A percentile compares a stretch with the other conserved stretches of the same genome.
Evolutionary conservation across 78 protist genomes (phyloP).

Genomic region (Pigoraptor vietnamica): DNA sequence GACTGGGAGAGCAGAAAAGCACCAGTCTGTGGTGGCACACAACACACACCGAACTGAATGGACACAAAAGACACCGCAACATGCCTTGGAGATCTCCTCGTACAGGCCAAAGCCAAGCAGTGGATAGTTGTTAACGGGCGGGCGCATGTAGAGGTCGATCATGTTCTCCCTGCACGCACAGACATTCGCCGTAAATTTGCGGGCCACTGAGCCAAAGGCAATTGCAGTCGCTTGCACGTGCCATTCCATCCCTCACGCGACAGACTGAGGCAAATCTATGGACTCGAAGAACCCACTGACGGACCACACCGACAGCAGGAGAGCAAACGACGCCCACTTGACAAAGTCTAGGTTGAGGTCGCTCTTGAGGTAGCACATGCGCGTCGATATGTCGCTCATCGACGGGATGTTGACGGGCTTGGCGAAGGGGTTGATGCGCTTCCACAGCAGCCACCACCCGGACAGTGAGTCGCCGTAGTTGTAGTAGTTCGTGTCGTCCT

Average conservation of each 20-base stretch:
- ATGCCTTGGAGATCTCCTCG: background rate
- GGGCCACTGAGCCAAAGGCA: background rate
- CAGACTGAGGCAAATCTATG: too few species aligned
- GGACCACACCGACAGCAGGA: too few species aligned
- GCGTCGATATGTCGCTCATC: background rate
- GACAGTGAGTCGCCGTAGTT: slow-evolving; percentile 21
- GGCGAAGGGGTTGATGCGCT: slow-evolving; percentile 5
- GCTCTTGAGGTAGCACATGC: background rate
- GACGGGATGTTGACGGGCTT: background rate
- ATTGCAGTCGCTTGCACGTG: background rate
- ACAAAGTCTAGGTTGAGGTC: background rate
- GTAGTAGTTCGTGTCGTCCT: background rate
- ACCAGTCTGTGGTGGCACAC: background rate
- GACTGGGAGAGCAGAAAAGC: background rate
- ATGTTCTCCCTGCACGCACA: background rate
- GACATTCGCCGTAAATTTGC: too few species aligned
- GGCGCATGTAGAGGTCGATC: background rate
- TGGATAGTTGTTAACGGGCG: background rate
- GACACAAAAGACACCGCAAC: too few species aligned
- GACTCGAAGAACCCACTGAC: too few species aligned
- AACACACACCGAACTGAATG: too few species aligned
- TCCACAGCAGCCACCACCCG: slow-evolving; percentile 37
- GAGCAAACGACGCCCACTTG: background rate
- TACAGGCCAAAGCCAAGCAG: background rate
- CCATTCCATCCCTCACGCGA: background rate